Conservation (phyloP, 2,329 filamentous ascomycete species). For the Neofusicoccum sp. region DNA sequence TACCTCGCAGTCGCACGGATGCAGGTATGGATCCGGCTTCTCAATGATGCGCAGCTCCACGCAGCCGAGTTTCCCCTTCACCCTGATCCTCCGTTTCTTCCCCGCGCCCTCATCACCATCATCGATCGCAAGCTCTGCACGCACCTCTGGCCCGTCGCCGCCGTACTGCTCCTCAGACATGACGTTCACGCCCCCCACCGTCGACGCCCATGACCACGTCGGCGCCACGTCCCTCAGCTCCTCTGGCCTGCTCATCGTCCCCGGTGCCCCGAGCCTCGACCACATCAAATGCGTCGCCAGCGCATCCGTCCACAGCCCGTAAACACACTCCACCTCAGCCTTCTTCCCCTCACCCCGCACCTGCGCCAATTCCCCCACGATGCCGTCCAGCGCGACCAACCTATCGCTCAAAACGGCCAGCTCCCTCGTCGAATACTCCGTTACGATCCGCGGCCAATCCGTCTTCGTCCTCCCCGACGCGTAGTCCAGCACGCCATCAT, state of each 20-base stretch:
- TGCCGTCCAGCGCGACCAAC: neutral
- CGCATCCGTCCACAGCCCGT: neutral
- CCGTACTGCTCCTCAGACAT: neutral
- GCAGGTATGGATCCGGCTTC: neutral
- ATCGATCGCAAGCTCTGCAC: neutral
- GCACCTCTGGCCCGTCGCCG: neutral
- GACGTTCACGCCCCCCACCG: neutral
- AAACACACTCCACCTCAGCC: neutral
- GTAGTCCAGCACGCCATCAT: neutral
- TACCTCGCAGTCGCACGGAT: neutral
- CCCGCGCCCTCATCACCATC: neutral
- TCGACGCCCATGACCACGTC: conserved; percentile 9
- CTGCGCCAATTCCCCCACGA: neutral
- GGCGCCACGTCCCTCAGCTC: neutral
- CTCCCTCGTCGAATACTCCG: neutral
- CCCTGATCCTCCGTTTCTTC: neutral
- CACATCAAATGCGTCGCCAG: neutral
- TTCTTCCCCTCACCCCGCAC: no score
- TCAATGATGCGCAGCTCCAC: neutral
- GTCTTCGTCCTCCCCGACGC: neutral
- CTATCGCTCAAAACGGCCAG: neutral
- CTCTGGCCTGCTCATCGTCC: neutral
- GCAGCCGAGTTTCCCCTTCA: neutral
- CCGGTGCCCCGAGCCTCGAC: neutral
- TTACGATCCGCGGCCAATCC: neutral